Evolutionary conservation across 768 basidiomycete genomes (phyloP), one percentile per base, ranked within the genome.

Genomic region (Agrocybe pediades): DNA sequence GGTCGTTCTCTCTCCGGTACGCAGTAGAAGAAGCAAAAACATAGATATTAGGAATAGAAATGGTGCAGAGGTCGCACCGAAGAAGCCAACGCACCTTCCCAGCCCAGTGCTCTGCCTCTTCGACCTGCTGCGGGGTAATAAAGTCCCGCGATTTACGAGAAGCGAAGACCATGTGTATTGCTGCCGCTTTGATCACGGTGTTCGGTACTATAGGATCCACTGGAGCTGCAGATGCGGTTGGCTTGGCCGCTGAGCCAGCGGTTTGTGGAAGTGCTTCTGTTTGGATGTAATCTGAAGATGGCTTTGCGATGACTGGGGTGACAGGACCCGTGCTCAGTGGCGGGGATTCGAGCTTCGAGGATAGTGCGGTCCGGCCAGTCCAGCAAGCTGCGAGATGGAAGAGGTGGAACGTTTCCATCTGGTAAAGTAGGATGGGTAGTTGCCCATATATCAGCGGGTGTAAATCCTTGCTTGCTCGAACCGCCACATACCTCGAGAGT

Each of bases 381-480:
- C 88, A 91, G 60, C 84, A 86, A 19, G 79, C 76, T 2, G 91
- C 90, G 13, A 92, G 81, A 68, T 93, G 91, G 62, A 85, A 83
- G 44, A 92, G 70, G 71, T 90, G 90, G 66, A 88, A 89, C 0
- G 88, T 90, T 65, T 92, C 89, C 90, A 92, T 93, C 91, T 92
- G 20, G 9, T 16, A 26, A 21, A 26, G 41, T 6, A 24, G 24
- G 9, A 44, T n/a, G n/a, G n/a, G 44, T 30, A 29, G 27, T 36
- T 43, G 20, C 24, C 41, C 20, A 24, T 43, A 41, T 25, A 46
- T 24, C 9, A 46, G 30, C 11, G 26, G 36, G 19, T 21, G 16
- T 30, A 33, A 20, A 17, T 8, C 16, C 41, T 41, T 25, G 13
- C 41, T 26, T 15, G n/a, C 21, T 23, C n/a, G 9, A 36, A 15